Conservation (phyloP, 768 basidiomycete genomes). For the Mrakia gelida region DNA sequence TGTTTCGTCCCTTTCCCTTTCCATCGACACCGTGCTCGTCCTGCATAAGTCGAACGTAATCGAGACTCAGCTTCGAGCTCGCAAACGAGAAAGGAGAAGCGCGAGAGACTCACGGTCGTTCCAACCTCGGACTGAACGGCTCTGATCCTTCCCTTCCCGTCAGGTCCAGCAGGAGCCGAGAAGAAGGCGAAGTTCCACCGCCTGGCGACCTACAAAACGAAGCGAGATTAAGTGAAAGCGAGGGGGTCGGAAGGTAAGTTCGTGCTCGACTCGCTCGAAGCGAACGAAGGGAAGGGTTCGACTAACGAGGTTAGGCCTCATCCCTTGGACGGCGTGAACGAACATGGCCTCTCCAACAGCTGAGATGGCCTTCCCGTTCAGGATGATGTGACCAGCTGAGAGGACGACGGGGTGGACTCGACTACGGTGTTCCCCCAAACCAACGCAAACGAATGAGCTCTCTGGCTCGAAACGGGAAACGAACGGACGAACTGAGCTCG, state of each 20-base stretch:
- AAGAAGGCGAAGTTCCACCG: slow-evolving; percentile 96
- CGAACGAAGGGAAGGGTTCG: not conserved
- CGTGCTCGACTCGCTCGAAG: not conserved
- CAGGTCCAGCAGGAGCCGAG: slow-evolving; percentile 55
- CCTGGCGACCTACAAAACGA: slow-evolving; percentile 55
- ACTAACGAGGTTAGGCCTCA: slow-evolving; percentile 78
- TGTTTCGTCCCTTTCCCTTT: slow-evolving; percentile 72
- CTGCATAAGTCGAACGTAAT: slow-evolving; percentile 26
- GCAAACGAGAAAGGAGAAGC: not conserved
- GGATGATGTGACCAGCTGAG: slow-evolving; percentile 63
- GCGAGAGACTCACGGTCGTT: slow-evolving; percentile 52
- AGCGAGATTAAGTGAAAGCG: not conserved
- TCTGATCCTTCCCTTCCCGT: slow-evolving; percentile 61
- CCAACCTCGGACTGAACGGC: slow-evolving; percentile 95
- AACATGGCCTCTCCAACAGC: slow-evolving; percentile 57
- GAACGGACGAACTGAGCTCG: not conserved
- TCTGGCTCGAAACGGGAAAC: not conserved
- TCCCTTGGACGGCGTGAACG: slow-evolving; percentile 94
- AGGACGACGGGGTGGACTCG: slow-evolving; percentile 78
- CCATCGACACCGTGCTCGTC: slow-evolving; percentile 74
- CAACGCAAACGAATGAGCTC: not conserved
- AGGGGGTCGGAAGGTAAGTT: not conserved
- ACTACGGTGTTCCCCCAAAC: slow-evolving; percentile 38
- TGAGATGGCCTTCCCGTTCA: slow-evolving; percentile 58
- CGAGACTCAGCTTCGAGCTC: not conserved